These are phyloP conservation scores for Exophiala calicioides DNA, from an alignment of 2,329 filamentous ascomycete genomes.

Conservation along the genomic window DNA sequence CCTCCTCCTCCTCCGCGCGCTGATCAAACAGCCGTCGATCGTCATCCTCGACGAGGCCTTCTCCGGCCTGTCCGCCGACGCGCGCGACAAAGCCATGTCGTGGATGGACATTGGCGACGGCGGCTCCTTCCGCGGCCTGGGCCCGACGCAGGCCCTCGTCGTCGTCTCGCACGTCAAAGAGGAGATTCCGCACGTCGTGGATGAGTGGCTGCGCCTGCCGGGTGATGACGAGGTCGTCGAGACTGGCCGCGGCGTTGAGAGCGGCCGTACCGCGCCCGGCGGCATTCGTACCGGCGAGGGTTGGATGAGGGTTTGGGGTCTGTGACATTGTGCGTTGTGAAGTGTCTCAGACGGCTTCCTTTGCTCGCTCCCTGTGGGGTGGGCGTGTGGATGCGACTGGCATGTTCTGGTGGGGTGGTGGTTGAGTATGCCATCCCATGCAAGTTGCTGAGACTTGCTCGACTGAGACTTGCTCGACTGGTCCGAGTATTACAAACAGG, in stretches of 20 bases:
- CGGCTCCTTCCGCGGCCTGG: constrained; percentile 62
- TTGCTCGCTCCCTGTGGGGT: too few species aligned
- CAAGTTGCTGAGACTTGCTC: too few species aligned
- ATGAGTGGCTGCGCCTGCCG: constrained; percentile 84
- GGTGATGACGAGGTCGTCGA: constrained; percentile 32
- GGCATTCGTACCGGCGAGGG: constrained; percentile 24
- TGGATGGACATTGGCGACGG: constrained; percentile 71
- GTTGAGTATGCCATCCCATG: too few species aligned
- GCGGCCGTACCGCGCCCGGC: constrained; percentile 17
- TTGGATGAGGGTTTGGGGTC: constrained; percentile 31
- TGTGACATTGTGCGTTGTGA: constrained; percentile 8
- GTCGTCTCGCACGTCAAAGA: constrained; percentile 89
- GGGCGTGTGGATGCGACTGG: too few species aligned
- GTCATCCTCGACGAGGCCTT: constrained; percentile 87
- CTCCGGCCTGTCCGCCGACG: constrained; percentile 76
- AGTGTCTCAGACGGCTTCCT: background rate
- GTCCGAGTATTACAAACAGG: too few species aligned
- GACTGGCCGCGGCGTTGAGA: constrained; percentile 21
- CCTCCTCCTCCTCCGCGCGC: constrained; percentile 76
- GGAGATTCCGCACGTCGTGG: constrained; percentile 80
- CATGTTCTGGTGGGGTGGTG: too few species aligned
- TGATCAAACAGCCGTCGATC: constrained; percentile 78
- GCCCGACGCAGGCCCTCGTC: constrained; percentile 75
- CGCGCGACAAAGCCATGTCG: constrained; percentile 82
- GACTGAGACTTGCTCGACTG: too few species aligned